Evolutionary conservation across 768 basidiomycete species (phyloP), one percentile per base, ranked within the genome.

Genomic region (Pleurotus salmoneostramineus): DNA sequence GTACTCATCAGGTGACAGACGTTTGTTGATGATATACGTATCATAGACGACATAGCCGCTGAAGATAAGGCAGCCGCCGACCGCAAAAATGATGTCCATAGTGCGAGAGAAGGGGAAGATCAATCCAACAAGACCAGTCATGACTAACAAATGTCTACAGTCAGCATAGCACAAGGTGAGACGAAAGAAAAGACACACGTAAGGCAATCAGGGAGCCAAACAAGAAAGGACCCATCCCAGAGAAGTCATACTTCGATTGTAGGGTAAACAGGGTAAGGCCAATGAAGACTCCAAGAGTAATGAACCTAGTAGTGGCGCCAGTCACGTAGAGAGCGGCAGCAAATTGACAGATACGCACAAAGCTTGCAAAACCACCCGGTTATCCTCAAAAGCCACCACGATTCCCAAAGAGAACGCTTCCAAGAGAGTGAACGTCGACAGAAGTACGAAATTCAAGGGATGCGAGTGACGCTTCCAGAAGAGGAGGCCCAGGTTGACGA

Each of bases 181-280:
- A 32, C 15, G 48, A 31, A 31, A 32, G 33, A 10, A 34, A 31
- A 3, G 42, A 27, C 15, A 36, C 27, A 31, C 90, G 56, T 50
- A 96, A 73, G 5, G 93, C 94, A 60, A 94, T 76, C 56, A 97
- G 78, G 49, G 84, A 89, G 14, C 83, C 92, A 63, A 95, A 95
- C 32, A 98, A 79, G 83, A 89, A 96, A 1, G 95, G 91, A 0
- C 87, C 95, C 77, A 97, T 83, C 55, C 91, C 91, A 10, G 87
- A 89, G 73, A 99, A 98, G 75, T 98, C 95, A 72, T 93, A 97
- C 90, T 96, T 96, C 58, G 91, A 92, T 70, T 96, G 95, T 69
- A 97, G 78, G 0, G 97, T 98, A 77, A 97, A 98, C 54, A 98
- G 71, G 0, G 95, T 98, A 61, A 99, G 74, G 5, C 95, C 97